These are phyloP conservation scores for Ilyonectria mors-panacis DNA, from an alignment of 2,329 filamentous ascomycete genomes.

Conservation along the genomic window DNA sequence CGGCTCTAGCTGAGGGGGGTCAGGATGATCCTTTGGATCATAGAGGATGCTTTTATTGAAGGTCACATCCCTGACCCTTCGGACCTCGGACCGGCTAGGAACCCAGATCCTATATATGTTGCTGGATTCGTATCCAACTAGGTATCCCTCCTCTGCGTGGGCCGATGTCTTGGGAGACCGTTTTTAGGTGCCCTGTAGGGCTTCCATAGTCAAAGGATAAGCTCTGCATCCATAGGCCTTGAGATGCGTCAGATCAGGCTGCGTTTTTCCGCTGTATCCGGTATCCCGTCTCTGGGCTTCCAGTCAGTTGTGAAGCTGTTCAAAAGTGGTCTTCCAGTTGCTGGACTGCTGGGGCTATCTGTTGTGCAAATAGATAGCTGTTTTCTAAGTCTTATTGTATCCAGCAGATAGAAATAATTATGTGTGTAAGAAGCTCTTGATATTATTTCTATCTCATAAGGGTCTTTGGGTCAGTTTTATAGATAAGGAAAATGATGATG, in stretches of 20 bases:
- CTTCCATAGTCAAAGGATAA: conserved; percentile 20
- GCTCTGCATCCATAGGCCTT: conserved; percentile 18
- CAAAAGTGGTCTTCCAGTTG: conserved; percentile 11
- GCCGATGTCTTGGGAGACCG: conserved; percentile 11
- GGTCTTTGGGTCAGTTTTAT: too few relatives aligned
- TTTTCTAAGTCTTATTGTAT: conserved; percentile 13
- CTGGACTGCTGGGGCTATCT: conserved; percentile 20
- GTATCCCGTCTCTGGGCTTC: conserved; percentile 8
- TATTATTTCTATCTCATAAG: too few relatives aligned
- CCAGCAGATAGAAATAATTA: too few relatives aligned
- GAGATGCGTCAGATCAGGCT: conserved; percentile 17
- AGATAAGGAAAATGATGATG: too few relatives aligned
- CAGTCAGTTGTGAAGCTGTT: conserved; percentile 13
- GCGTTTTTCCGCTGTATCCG: not conserved
- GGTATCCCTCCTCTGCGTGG: conserved; percentile 18
- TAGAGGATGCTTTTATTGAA: conserved; percentile 23
- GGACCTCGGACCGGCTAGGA: not conserved
- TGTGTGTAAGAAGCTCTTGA: too few relatives aligned
- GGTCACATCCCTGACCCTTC: conserved; percentile 14
- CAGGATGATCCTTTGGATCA: conserved; percentile 8
- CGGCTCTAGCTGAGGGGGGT: not conserved
- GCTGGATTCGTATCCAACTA: conserved; percentile 22
- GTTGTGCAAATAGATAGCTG: conserved; percentile 18
- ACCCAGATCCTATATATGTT: conserved; percentile 29
- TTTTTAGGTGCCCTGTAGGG: conserved; percentile 5